Evolutionary conservation across 2,329 filamentous ascomycete species (phyloP).

Genomic region (Cladophialophora yegresii): DNA sequence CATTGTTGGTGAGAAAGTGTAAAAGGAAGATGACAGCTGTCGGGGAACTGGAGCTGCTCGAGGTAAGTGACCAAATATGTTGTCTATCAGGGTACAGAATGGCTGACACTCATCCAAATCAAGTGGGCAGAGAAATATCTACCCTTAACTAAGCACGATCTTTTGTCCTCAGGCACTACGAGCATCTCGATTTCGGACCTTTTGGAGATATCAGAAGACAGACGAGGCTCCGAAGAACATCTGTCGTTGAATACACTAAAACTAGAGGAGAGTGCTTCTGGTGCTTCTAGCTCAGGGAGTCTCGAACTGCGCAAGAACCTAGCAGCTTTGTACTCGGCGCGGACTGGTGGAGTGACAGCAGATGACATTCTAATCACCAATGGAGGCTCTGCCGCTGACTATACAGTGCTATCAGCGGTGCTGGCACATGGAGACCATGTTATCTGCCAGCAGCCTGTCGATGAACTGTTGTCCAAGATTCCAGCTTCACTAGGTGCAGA

Average conservation of each 20-base stretch:
- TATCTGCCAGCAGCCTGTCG: slow-evolving; percentile 82
- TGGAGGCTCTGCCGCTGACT: slow-evolving; percentile 83
- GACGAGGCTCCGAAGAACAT: slow-evolving; percentile 34
- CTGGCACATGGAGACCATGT: slow-evolving; percentile 76
- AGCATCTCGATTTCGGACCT: slow-evolving; percentile 73
- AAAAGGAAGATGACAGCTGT: slow-evolving; percentile 1
- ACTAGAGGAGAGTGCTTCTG: slow-evolving; percentile 38
- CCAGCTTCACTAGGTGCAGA: slow-evolving; percentile 73
- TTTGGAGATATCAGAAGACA: slow-evolving; percentile 54
- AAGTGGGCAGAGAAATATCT: slow-evolving; percentile 62
- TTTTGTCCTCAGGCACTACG: slow-evolving; percentile 77
- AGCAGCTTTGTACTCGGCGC: slow-evolving; percentile 47
- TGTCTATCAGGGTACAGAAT: not conserved
- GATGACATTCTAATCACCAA: slow-evolving; percentile 75
- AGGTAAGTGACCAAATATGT: slow-evolving; percentile 16
- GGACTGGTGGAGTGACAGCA: slow-evolving; percentile 52
- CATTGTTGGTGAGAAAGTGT: not conserved
- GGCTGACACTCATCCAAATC: slow-evolving; percentile 34
- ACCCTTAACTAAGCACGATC: slow-evolving; percentile 61
- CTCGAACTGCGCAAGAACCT: slow-evolving; percentile 38
- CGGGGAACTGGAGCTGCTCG: slow-evolving; percentile 2
- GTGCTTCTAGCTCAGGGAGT: slow-evolving; percentile 39
- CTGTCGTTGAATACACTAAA: slow-evolving; percentile 35
- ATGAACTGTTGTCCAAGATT: slow-evolving; percentile 79
- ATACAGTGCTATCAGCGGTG: slow-evolving; percentile 72